Evolutionary conservation across 495 filamentous ascomycete genomes (phyloP).

Genomic region (Articulospora tetracladia): DNA sequence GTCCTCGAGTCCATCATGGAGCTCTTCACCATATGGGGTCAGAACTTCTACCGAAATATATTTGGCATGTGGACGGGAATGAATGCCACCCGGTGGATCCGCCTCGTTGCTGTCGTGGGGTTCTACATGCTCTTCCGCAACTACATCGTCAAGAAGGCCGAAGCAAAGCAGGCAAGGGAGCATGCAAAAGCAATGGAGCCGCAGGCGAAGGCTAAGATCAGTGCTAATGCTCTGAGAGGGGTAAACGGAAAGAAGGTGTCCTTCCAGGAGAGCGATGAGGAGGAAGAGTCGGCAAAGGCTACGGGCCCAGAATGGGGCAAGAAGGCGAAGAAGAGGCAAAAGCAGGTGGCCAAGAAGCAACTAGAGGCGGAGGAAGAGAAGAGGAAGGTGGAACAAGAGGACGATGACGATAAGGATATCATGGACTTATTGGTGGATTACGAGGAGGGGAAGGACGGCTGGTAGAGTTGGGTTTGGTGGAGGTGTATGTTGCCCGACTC

Average conservation of each 20-base stretch:
- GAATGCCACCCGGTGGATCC: slow-evolving; percentile 53
- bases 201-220: slow-evolving; percentile 33
- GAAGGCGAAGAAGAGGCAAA: slow-evolving; percentile 59
- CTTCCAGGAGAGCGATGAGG: slow-evolving; percentile 48
- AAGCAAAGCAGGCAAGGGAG: slow-evolving; percentile 37
- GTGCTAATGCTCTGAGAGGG: slow-evolving; percentile 48
- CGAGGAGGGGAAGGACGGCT: slow-evolving; percentile 19
- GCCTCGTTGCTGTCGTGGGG: slow-evolving; percentile 55
- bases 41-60: slow-evolving; percentile 42
- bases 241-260: slow-evolving; percentile 30
- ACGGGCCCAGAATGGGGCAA: slow-evolving; percentile 41
- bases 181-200: slow-evolving; percentile 37
- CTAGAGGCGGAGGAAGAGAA: slow-evolving; percentile 48
- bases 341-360: slow-evolving; percentile 54
- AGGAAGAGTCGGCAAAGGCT: slow-evolving; percentile 36
- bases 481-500: neutral
- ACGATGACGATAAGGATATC: slow-evolving; percentile 66
- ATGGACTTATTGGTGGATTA: slow-evolving; percentile 64
- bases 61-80: slow-evolving; percentile 50
- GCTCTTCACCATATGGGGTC: neutral
- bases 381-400: slow-evolving; percentile 37
- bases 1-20: neutral
- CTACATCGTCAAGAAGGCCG: slow-evolving; percentile 51
- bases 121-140: slow-evolving; percentile 64
- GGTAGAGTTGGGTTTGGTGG: slow-evolving; percentile 10